Percentiles rank a stretch among this genome's conserved stretches.
Conservation (phyloP, 106 monocot genomes). For the Allium cepa region DNA sequence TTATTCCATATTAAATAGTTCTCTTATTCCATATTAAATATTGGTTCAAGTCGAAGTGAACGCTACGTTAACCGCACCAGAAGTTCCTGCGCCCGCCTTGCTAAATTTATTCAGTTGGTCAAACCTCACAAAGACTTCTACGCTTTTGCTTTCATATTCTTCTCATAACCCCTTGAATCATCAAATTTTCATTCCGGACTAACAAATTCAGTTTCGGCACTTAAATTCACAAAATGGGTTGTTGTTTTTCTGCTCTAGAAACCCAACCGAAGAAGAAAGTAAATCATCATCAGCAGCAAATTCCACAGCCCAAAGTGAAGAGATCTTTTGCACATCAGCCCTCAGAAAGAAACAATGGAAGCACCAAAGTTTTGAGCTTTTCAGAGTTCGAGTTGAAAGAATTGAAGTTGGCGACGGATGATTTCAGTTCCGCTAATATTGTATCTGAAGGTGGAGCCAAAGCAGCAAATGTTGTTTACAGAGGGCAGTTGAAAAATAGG, state of each 20-base stretch:
- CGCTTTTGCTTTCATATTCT: no score
- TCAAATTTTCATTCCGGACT: no score
- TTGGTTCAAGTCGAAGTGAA: no score
- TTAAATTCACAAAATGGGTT: conserved; percentile 1
- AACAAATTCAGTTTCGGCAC: no score
- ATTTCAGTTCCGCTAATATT: conserved; percentile 63
- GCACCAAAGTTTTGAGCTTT: conserved; percentile 38
- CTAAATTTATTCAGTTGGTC: no score
- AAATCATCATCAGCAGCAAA: background rate
- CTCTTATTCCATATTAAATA: no score
- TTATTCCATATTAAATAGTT: no score
- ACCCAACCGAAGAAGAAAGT: background rate
- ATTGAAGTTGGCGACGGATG: conserved; percentile 56
- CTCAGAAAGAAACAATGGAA: background rate
- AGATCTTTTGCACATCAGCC: background rate
- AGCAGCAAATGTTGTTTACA: conserved; percentile 82
- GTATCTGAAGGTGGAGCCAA: conserved; percentile 90
- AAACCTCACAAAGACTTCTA: no score
- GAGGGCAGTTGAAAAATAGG: conserved; percentile 47
- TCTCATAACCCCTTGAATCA: no score
- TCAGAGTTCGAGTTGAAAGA: conserved; percentile 70
- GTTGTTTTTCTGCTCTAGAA: conserved; percentile 3
- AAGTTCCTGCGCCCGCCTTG: no score
- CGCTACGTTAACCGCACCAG: no score
- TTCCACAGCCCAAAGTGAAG: background rate